Evolutionary conservation across 495 filamentous ascomycete species (phyloP).

Genomic region (Xylaria acuta): DNA sequence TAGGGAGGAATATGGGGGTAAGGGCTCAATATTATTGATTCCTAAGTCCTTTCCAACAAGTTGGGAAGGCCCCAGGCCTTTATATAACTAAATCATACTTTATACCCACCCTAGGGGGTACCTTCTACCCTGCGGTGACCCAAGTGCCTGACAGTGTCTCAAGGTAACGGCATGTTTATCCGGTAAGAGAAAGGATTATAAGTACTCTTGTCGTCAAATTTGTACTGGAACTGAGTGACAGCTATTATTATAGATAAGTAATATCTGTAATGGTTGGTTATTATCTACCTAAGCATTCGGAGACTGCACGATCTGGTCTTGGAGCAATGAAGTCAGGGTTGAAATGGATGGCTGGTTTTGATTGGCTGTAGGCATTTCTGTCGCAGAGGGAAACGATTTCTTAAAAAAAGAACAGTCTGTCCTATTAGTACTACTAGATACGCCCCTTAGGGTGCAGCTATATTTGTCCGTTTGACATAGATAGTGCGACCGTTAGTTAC

Average conservation of each 20-base stretch:
- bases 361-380: not conserved
- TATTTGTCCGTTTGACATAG: not conserved
- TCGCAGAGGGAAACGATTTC: not conserved
- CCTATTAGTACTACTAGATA: not conserved
- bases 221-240: not conserved
- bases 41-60: no score
- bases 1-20: no score
- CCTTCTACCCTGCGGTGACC: no score
- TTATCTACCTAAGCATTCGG: not conserved
- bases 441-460: not conserved
- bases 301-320: not conserved
- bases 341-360: not conserved
- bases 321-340: constrained; percentile 1
- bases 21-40: no score
- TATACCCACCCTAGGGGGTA: no score
- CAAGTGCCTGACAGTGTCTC: no score
- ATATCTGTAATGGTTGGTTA: not conserved
- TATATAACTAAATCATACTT: no score
- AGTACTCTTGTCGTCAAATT: not conserved
- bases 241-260: not conserved
- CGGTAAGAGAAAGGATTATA: not conserved
- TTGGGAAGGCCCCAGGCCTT: no score
- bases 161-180: not conserved
- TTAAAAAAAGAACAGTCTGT: not conserved
- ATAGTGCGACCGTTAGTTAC: not conserved